Evolutionary conservation across 768 basidiomycete species (phyloP), one percentile per base, ranked within the genome.

Genomic region (Kwoniella europaea): DNA sequence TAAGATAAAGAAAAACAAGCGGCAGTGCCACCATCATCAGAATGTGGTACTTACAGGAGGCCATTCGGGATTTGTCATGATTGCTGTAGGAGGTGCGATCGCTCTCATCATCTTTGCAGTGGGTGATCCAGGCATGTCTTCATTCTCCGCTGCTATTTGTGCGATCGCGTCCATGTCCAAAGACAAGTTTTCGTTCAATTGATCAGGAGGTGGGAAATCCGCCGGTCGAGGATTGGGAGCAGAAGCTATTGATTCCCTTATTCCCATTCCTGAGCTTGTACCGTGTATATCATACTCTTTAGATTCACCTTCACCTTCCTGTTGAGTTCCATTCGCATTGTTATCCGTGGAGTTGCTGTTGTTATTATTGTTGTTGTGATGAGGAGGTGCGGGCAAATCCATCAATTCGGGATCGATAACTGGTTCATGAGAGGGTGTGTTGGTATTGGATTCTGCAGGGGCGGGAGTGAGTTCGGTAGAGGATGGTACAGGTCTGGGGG

Each of bases 231-330:
- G 79, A 63, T 75, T 72, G 15, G 79, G 79, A 27, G 79, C 79
- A 12, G 70, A 71, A 15, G 77, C 77, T n/a, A 80, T 80, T 4
- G 76, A 78, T 59, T 76, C 77, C 9, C 74, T 75, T 12, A 80
- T 78, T 20, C 67, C 71, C 68, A 70, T 70, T 56, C 27, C 16
- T 42, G 56, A 18, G n/a, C 55, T 44, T 41, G 24, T 13, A 18
- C 22, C 24, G 15, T 68, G 46, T 27, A 50, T 50, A 50, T 50
- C 46, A 50, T 50, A 50, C 18, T 50, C 46, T 13, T 50, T 50
- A 4, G 46, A 50, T 50, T 1, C 46, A 15, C 29, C 53, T 41
- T 60, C 41, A 29, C 56, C 54, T 20, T 9, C 53, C 58, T n/a
- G 65, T 54, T 43, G 29, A 15, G 22, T 61, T n/a, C 27, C 43